phyloP scores from a whole-genome alignment of 208 protist species.

The Leishmania lainsoni region DNA sequence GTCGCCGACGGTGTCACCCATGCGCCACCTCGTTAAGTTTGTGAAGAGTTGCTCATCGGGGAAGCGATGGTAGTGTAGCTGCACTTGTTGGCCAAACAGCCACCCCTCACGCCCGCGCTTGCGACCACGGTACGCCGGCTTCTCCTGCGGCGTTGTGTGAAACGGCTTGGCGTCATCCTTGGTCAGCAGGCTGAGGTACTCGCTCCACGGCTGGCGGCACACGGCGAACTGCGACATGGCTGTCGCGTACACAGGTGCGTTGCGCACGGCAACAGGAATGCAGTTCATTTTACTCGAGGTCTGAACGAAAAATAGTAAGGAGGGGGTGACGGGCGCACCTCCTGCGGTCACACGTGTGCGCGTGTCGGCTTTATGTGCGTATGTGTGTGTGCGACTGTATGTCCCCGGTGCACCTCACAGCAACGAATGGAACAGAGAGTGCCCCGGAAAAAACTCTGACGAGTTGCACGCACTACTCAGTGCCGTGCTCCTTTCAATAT shows the following conservation, averaged over 20 bases:
- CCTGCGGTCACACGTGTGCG: neutral
- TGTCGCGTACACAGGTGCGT: constrained; percentile 66
- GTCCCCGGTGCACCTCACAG: neutral
- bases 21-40: constrained; percentile 84
- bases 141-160: constrained; percentile 75
- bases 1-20: constrained; percentile 85
- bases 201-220: constrained; percentile 85
- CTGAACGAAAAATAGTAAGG: neutral
- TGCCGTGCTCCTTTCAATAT: neutral
- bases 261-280: constrained; percentile 30
- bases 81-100: constrained; percentile 89
- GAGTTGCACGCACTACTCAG: neutral
- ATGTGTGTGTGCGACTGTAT: neutral
- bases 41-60: constrained; percentile 89
- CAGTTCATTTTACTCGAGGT: constrained; percentile 33
- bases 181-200: constrained; percentile 80
- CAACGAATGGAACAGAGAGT: neutral
- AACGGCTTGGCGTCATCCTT: constrained; percentile 78
- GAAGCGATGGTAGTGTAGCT: constrained; percentile 90
- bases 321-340: neutral
- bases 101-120: constrained; percentile 86
- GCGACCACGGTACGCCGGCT: constrained; percentile 80
- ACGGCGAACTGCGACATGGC: constrained; percentile 77
- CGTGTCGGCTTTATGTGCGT: neutral
- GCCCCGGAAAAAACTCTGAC: neutral